Base-by-base conservation (phyloP, 1,139 yeast species). In the Geotrichum macrosporum region DNA sequence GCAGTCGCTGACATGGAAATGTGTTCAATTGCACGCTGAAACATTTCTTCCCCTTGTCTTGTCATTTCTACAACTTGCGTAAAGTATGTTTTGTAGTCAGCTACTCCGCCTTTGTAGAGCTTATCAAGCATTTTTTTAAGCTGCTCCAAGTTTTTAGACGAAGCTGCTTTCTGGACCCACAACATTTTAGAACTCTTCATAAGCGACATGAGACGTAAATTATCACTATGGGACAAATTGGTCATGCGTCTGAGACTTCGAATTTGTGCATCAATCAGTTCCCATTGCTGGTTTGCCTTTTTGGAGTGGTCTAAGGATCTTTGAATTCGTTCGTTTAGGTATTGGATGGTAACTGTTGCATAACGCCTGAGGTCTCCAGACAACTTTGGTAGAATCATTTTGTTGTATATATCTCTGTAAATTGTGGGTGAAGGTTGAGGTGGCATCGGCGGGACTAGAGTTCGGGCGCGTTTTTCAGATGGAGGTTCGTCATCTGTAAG, bases 161-260 rank as follows among this genome's bases (percentile, higher is more conserved):
- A 15, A 2, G 30, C 31, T 19, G 47, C 41, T n/a, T 44, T 44
- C 22, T 44, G 42, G 6, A 44, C 34, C 36, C 37, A 38, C 16
- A 38, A 35, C 19, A 44, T 24, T 26, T 32, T 36, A 12, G 35
- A 26, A 12, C 38, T 33, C 6, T 21, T 33, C 13, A 26, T 13
- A 5, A 44, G 36, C 1, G 47, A 44, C 13, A 30, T 16, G 16
- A 44, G 33, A 6, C 38, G 31, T 8, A 40, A 24, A 5, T 32
- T n/a, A 13, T 37, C 34, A 16, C 2, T 16, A 12, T 27, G 26
- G 3, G 24, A 9, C 18, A 5, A 32, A 5, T 37, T 3, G 5
- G 24, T 12, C 13, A 16, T 16, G 5, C 12, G 26, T 12, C 20
- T 34, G 6, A 34, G 38, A 5, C 22, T 10, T 16, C 32, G 13